These are phyloP conservation scores for Agrocybe pediades DNA, from an alignment of 768 basidiomycete genomes.

Conservation along the genomic window DNA sequence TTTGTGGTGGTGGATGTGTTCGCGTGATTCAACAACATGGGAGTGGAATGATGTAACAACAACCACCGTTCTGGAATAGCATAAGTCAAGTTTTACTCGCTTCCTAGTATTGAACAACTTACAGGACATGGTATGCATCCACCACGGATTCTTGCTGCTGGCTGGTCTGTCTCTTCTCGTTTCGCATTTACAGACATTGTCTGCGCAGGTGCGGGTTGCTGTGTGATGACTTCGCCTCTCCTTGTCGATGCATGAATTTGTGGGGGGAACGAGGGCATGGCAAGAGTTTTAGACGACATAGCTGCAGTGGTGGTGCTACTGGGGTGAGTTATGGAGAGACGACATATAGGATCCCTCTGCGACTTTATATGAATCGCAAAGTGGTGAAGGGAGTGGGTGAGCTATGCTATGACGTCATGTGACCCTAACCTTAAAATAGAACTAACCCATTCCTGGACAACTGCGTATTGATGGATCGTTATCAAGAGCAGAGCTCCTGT, in stretches of 20 bases:
- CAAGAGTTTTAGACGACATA: conserved; percentile 8
- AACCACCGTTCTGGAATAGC: conserved; percentile 29
- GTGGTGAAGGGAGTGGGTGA: not conserved
- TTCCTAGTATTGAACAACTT: not conserved
- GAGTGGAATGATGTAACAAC: conserved; percentile 36
- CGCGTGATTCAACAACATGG: conserved; percentile 36
- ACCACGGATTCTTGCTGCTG: conserved; percentile 24
- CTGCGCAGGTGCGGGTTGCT: conserved; percentile 16
- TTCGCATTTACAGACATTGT: conserved; percentile 14
- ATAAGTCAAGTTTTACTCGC: not conserved
- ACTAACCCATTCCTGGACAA: not conserved
- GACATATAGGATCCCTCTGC: not conserved
- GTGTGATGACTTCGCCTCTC: conserved; percentile 2
- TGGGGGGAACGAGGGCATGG: conserved; percentile 13
- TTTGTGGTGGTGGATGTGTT: too few relatives aligned
- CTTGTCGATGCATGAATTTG: conserved; percentile 5
- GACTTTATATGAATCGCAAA: not conserved
- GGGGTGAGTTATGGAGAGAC: not conserved
- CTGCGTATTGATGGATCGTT: conserved; percentile 19
- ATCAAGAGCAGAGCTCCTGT: conserved; percentile 8
- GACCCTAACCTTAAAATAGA: conserved; percentile 7
- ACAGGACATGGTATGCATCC: conserved; percentile 31
- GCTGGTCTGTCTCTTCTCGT: conserved; percentile 7
- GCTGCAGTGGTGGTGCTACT: conserved; percentile 3
- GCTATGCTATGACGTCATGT: conserved; percentile 9